A percentile compares a stretch with the other conserved stretches of the same genome.
Conservation (phyloP, 805 yeast genomes). For the Saccharomycopsis lassenensis region DNA sequence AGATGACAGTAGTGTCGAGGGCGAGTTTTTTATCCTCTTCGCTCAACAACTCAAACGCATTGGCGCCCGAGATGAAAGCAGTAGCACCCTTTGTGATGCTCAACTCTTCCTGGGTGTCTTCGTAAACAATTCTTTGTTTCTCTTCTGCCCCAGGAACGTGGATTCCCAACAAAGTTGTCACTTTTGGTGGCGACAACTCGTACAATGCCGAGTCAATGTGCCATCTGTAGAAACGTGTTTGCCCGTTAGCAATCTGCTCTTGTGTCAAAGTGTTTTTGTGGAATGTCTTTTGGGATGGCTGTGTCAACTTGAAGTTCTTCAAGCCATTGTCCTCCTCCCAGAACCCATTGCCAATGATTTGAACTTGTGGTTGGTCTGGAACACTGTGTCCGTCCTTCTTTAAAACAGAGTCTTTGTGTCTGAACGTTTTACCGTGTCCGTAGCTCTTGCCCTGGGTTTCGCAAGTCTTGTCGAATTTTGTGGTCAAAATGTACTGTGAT, state of each 20-base stretch:
- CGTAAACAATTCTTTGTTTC: conserved; percentile 55
- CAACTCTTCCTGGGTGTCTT: conserved; percentile 51
- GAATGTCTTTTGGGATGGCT: conserved; percentile 76
- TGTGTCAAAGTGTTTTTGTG: conserved; percentile 56
- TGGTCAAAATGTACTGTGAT: conserved; percentile 67
- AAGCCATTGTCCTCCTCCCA: conserved; percentile 43
- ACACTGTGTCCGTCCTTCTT: conserved; percentile 74
- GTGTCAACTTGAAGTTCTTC: conserved; percentile 51
- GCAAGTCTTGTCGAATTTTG: conserved; percentile 67
- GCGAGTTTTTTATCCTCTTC: conserved; percentile 68
- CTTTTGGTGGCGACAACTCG: conserved; percentile 76
- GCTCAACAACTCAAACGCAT: conserved; percentile 56
- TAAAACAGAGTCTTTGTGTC: conserved; percentile 55
- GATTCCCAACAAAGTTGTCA: conserved; percentile 75
- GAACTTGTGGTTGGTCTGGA: conserved; percentile 80
- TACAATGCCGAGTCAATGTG: conserved; percentile 87
- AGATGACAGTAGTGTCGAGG: conserved; percentile 66
- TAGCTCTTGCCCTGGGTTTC: conserved; percentile 42
- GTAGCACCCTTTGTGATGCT: conserved; percentile 79
- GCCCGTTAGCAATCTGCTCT: conserved; percentile 47
- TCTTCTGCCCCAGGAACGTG: conserved; percentile 63
- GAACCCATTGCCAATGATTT: conserved; percentile 72
- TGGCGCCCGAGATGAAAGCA: conserved; percentile 78
- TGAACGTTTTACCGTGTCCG: conserved; percentile 77
- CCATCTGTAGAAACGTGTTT: conserved; percentile 86